Evolutionary conservation across 2,329 filamentous ascomycete genomes (phyloP).

Genomic region (Ceratocystis smalleyi): DNA sequence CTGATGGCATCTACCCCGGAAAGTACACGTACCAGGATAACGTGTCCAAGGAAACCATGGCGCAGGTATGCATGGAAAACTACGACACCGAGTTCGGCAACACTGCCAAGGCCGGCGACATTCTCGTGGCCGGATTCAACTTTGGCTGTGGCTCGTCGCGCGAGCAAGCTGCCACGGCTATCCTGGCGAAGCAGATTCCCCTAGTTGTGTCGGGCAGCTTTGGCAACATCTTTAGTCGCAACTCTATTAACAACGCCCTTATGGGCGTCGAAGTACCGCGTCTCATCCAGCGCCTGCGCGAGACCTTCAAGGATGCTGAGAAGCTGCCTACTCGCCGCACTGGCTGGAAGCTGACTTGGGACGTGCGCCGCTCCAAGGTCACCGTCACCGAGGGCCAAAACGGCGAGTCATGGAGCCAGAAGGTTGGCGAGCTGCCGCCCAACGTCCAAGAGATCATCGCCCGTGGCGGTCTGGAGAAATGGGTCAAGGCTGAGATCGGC

Average conservation of each 20-base stretch:
- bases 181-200: constrained; percentile 64
- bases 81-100: constrained; percentile 60
- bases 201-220: constrained; percentile 71
- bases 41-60: constrained; percentile 63
- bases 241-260: constrained; percentile 66
- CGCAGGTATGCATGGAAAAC: constrained; percentile 82
- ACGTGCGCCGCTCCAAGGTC: constrained; percentile 57
- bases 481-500: constrained; percentile 57
- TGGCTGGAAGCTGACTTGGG: constrained; percentile 73
- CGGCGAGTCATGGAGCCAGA: constrained; percentile 57
- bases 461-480: constrained; percentile 61
- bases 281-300: constrained; percentile 49
- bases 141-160: constrained; percentile 71
- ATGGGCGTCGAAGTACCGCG: constrained; percentile 55
- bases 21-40: constrained; percentile 85
- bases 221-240: constrained; percentile 66
- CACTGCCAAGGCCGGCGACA: constrained; percentile 53
- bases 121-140: constrained; percentile 75
- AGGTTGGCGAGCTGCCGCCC: constrained; percentile 66
- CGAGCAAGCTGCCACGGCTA: constrained; percentile 79
- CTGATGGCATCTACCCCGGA: constrained; percentile 81
- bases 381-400: constrained; percentile 52
- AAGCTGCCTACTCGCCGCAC: constrained; percentile 55
- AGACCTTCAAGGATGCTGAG: constrained; percentile 22
- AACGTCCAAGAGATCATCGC: constrained; percentile 82